Conservation (phyloP, 169 alveolate species). For the Plasmodium sp. region DNA sequence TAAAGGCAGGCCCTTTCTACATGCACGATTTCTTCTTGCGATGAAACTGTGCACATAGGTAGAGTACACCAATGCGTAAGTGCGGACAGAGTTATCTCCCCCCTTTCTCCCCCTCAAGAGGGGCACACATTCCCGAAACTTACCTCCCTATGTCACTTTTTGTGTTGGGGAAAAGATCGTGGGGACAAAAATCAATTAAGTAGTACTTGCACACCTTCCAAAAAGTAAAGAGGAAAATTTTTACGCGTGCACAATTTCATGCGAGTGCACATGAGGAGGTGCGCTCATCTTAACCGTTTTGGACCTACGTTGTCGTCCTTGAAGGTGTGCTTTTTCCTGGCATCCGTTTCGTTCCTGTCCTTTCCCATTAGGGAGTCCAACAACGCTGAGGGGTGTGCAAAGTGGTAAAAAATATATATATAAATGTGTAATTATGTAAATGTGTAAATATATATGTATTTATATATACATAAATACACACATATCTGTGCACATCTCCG, state of each 20-base stretch:
- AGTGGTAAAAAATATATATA: background rate
- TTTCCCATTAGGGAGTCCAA: slow-evolving; percentile 87
- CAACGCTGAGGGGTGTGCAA: slow-evolving; percentile 56
- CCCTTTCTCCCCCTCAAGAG: background rate
- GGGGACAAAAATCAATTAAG: slow-evolving; percentile 93
- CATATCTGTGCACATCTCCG: background rate
- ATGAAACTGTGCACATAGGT: slow-evolving; percentile 32
- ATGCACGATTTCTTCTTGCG: background rate
- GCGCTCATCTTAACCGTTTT: background rate
- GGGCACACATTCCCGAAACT: background rate
- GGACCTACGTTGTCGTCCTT: slow-evolving; percentile 75
- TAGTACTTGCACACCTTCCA: slow-evolving; percentile 89
- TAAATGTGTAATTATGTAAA: background rate
- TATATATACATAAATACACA: background rate
- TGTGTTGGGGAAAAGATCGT: slow-evolving; percentile 92
- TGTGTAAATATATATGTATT: background rate
- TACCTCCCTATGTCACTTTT: slow-evolving; percentile 92
- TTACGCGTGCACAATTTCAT: background rate
- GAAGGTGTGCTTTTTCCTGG: slow-evolving; percentile 75
- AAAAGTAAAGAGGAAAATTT: background rate
- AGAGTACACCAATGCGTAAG: background rate
- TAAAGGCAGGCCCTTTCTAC: slow-evolving; percentile 22
- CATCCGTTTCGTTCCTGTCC: slow-evolving; percentile 79
- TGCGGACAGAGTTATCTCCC: background rate
- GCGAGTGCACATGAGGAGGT: background rate